These are phyloP conservation scores for Solanum megistacrolobum DNA, from an alignment of 257 asterid genomes.

Conservation along the genomic window DNA sequence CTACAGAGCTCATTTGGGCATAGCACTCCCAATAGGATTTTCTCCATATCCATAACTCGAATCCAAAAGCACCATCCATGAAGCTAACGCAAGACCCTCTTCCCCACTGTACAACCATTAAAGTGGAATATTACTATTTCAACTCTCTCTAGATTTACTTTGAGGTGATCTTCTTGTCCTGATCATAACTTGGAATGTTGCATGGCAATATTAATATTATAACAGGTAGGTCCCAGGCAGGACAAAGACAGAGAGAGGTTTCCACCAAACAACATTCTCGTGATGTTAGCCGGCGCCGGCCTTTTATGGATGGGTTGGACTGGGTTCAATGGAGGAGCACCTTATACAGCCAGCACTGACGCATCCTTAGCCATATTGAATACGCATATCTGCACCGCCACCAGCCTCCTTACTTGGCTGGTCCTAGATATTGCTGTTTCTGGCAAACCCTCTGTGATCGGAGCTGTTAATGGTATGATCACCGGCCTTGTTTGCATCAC, in stretches of 20 bases:
- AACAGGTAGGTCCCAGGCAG: constrained; percentile 49
- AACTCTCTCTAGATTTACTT: background rate
- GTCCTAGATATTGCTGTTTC: constrained; percentile 22
- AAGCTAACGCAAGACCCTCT: background rate
- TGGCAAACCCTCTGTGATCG: constrained; percentile 44
- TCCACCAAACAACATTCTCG: constrained; percentile 32
- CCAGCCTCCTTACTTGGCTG: constrained; percentile 47
- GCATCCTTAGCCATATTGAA: constrained; percentile 45
- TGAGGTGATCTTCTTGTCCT: background rate
- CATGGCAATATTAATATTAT: background rate
- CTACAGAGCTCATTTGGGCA: too few relatives aligned
- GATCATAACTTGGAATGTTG: background rate
- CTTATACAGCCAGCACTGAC: constrained; percentile 27
- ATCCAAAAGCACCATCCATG: background rate
- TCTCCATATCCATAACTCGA: background rate
- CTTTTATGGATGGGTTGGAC: constrained; percentile 61
- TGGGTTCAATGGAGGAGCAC: constrained; percentile 63
- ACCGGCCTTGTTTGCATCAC: constrained; percentile 54
- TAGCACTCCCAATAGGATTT: too few relatives aligned
- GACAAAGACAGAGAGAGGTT: constrained; percentile 26
- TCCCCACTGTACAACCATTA: background rate
- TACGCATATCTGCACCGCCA: constrained; percentile 51
- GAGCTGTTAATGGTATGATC: constrained; percentile 44
- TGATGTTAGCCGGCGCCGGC: constrained; percentile 51
- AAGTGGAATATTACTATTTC: background rate